Evolutionary conservation across 768 basidiomycete species (phyloP).

Genomic region (Cyclocybe cylindracea): DNA sequence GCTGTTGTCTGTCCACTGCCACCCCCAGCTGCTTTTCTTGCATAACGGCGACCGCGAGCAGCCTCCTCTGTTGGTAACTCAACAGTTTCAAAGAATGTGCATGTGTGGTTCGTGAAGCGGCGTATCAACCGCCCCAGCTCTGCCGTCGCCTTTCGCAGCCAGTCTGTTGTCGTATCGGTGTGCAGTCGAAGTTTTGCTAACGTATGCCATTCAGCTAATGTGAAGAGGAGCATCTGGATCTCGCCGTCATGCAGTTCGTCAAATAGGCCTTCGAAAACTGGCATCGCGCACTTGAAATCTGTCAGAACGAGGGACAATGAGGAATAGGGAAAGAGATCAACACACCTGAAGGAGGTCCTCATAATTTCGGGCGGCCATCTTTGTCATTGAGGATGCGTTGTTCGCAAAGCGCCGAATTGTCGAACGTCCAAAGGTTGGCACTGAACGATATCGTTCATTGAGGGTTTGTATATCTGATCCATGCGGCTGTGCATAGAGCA

Average conservation of each 20-base stretch:
- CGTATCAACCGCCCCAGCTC: slow-evolving; percentile 3
- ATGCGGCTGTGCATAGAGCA: slow-evolving; percentile 24
- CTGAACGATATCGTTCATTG: slow-evolving; percentile 16
- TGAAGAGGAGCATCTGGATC: neutral
- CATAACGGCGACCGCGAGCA: slow-evolving; percentile 2
- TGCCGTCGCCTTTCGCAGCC: no score
- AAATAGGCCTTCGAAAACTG: slow-evolving; percentile 35
- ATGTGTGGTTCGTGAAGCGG: neutral
- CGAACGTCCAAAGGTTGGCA: slow-evolving; percentile 18
- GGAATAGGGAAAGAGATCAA: neutral
- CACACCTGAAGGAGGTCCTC: slow-evolving; percentile 30
- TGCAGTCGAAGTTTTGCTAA: slow-evolving; percentile 1
- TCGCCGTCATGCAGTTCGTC: neutral
- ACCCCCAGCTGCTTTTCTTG: neutral
- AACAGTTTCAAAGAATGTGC: neutral
- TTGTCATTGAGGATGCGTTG: slow-evolving; percentile 28
- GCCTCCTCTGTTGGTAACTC: slow-evolving; percentile 11
- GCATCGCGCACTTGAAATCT: slow-evolving; percentile 27
- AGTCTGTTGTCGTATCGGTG: no score
- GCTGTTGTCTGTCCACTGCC: neutral
- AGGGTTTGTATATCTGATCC: neutral
- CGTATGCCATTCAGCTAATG: slow-evolving; percentile 1
- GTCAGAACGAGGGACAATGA: neutral
- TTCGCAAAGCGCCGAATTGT: slow-evolving; percentile 29
- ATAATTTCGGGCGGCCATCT: slow-evolving; percentile 32